Base-by-base conservation (phyloP, 805 yeast genomes). In the Kregervanrija delftensis region DNA sequence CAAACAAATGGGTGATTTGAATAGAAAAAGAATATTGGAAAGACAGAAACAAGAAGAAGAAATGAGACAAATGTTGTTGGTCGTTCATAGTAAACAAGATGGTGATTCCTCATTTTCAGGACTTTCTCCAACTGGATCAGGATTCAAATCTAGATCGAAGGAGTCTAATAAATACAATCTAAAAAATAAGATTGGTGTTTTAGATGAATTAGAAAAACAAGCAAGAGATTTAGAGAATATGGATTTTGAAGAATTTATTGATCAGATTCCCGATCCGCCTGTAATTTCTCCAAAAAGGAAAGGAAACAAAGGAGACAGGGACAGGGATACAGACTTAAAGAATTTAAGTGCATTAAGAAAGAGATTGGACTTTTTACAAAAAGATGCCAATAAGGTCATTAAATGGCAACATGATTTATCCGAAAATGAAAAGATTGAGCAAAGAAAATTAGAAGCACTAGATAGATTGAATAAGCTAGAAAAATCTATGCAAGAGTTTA, bases 141-240 rank as follows among this genome's bases (percentile, higher is more conserved):
- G 49, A 5, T 53, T 51, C 5, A 40, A 35, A 15, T 44, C 38
- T 12, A 13, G 41, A 4, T 22, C 37, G 5, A 46, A 44, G 28
- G 39, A 40, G 12, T 43, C 35, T 14, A 44, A 42, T 16, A 35
- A 30, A 12, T 30, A 22, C 10, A 42, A 39, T 14, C 36, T 45
- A 17, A 45, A 44, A 34, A 42, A 33, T 17, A 44, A 44, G 17
- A 46, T 49, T 16, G 28, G 35, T 3, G 41, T 44, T 13, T 30
- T 46, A 15, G 52, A 49, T 35, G 40, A 31, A n/a, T 72, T 90
- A 43, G 96, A 86, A 58, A 75, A 77, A 40, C 86, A 86, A 67
- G 96, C 96, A 0, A 69, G 95, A 48, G 86, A 84, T 56, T 71
- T 91, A 47, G 97, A 91, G 60, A 82, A 79, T 76, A 83, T 86